Evolutionary conservation across 2,329 filamentous ascomycete species (phyloP), one percentile per base, ranked within the genome.

Genomic region (Waltergamsia citrina): DNA sequence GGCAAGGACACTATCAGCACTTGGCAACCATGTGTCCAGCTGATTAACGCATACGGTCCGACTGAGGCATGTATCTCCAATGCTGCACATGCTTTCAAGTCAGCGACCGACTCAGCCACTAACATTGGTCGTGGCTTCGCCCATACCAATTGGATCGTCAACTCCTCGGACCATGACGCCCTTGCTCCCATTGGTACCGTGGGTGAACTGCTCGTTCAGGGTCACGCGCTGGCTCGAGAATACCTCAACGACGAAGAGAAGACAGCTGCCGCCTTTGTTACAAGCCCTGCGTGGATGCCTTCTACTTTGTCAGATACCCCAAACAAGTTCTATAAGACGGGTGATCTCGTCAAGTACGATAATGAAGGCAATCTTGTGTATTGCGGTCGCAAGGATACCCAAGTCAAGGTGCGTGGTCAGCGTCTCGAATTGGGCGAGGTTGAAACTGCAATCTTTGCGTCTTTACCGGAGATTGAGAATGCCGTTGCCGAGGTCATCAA

Each of bases 341-440:
- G 67, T 7, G 65, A 71, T 41, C 51, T 69, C 10, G 66, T 52
- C 3, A 49, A 49, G 29, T 66, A 66, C 20, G 48, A 59, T 12
- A 45, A 49, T 0, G 55, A 67, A 32, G 61, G 62, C 1, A 47
- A 49, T 6, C 46, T 70, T 4, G 40, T 57, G 1, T 69, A 61
- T 24, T 46, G 69, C 23, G 71, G 70, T 22, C 59, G 73, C 19
- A 70, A 69, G 42, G 72, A 77, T 41, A 62, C 62, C 0, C 72
- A 77, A 43, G 62, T 76, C 33, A 78, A 78, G 48, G 51, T 78
- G 7, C 59, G 65, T 23, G 77, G 77, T n/a, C 74, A 66, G 38
- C 52, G 71, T 26, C 56, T 73, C 29, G 77, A 70, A 51, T 54
- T 69, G 6, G 43, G 35, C 3, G 44, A 41, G 21, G 35, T 46